Evolutionary conservation across 75 land plant genomes (phyloP).

Genomic region (Pseudotsuga menziesii): DNA sequence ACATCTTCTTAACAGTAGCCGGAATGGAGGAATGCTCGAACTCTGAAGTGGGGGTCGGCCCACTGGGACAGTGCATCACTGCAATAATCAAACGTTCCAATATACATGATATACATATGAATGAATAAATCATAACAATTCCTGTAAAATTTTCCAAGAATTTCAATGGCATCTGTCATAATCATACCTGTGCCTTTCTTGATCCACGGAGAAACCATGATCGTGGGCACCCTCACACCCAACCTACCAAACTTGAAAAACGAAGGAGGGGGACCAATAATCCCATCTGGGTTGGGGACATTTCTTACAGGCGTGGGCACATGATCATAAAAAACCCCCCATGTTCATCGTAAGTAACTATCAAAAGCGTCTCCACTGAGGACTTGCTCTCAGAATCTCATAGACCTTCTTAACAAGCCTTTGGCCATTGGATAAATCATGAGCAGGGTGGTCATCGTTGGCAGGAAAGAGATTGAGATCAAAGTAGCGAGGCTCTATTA

Average conservation of each 20-base stretch:
- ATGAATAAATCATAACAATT: too few relatives aligned
- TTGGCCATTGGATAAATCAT: constrained; percentile 69
- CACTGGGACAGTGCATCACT: constrained; percentile 78
- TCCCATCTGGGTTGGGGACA: constrained; percentile 72
- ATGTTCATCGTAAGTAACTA: constrained; percentile 77
- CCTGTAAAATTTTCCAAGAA: too few relatives aligned
- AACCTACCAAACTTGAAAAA: constrained; percentile 59
- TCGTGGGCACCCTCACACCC: constrained; percentile 73
- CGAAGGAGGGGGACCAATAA: constrained; percentile 37
- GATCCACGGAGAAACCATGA: constrained; percentile 75
- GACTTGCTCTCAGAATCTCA: constrained; percentile 64
- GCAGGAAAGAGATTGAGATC: constrained; percentile 50
- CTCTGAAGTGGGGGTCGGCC: constrained; percentile 64
- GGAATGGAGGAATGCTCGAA: constrained; percentile 93
- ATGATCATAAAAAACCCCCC: constrained; percentile 83
- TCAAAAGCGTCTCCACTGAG: constrained; percentile 66
- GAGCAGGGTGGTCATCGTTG: constrained; percentile 82
- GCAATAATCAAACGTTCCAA: background rate
- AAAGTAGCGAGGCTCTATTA: constrained; percentile 67
- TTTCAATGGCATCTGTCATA: too few relatives aligned
- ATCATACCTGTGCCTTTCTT: constrained; percentile 34
- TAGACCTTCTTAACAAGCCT: constrained; percentile 70
- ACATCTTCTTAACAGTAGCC: constrained; percentile 83
- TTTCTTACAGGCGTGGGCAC: constrained; percentile 62
- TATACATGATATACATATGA: too few relatives aligned